Base-by-base conservation (phyloP, 2,329 filamentous ascomycete species). In the Phialemoniopsis sp. region DNA sequence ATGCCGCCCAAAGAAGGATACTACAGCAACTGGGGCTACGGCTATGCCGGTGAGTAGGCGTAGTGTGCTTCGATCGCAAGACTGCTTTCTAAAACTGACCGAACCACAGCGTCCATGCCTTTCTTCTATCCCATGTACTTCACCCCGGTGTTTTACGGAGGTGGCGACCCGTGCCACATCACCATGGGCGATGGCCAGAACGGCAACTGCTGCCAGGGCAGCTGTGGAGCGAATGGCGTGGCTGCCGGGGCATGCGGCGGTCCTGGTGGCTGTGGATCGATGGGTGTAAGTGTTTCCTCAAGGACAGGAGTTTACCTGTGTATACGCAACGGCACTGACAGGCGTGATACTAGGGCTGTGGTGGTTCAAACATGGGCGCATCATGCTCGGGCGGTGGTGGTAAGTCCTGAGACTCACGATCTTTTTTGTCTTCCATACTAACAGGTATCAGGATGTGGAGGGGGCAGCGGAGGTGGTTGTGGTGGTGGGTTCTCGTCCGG, bases 21-120 rank as follows among this genome's bases (percentile, higher is more conserved):
- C 40, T 72, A 73, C 42, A 54, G 64, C 37, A 67, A 77, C 52
- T 79, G 76, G 76, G 75, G 75, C 0, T 72, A 72, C 36, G 57
- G 62, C 0, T 77, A 75, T 44, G 57, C 66, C 42, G 66, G 44
- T 45, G 38, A 19, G 42, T 37, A 13, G 13, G 8, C 13, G 4
- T 31, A 4, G 21, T n/a, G 14, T 8, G 13, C n/a, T n/a, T n/a
- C n/a, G n/a, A n/a, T n/a, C n/a, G n/a, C n/a, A n/a, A 13, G 10
- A 35, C 8, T 14, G 8, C 10, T 13, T 35, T 3, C 8, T 14
- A 2, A 6, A 10, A 32, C 38, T 35, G 12, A 32, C 10, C 9
- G 13, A 3, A 13, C 6, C 10, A 13, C 26, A 48, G 44, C 72
- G 55, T 72, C 73, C 42, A 65, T 63, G 0, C 72, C 73, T 0